Evolutionary conservation across 2,329 filamentous ascomycete species (phyloP), one percentile per base, ranked within the genome.

Genomic region (Penicillium sp.): DNA sequence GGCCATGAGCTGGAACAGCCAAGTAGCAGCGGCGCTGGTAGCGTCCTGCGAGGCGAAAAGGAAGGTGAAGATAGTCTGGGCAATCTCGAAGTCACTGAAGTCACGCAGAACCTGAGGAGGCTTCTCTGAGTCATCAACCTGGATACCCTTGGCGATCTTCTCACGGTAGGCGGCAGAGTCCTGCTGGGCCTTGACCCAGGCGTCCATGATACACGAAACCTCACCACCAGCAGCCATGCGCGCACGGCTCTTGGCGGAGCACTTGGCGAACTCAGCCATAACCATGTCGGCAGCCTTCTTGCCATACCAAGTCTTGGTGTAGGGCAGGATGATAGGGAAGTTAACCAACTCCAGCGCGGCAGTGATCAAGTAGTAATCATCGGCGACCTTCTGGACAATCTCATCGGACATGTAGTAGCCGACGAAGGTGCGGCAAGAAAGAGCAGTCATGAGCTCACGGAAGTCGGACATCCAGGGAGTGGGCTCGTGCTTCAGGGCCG

Each of bases 41-140:
- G 95, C 95, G 75, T 99, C 95, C 78, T 98, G 95, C 3, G 93
- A 97, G 59, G 95, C 93, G 77, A 98, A 98, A 60, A 98, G 83
- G 82, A 98, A 96, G 49, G 93, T 96, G 79, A 97, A 96, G 70
- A 98, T 75, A 24, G 93, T 97, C 81, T 95, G 90, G 55, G 91
- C 84, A 70, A 98, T 96, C 77, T 98, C 93, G 69, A 88, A 90
- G 73, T 98, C 90, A 76, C 84, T 87, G 77, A 97, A 98, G 66
- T 90, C 87, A 71, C 93, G 90, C 54, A 98, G 84, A 27, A 96
- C 74, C 66, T 90, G 90, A 21, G 86, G 78, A 52, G 93, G 93
- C 84, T 97, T 97, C 76, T 90, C 87, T 7, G 89, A 77, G 16
- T 83, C 79, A 58, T 91, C 86, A 47, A 86, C 85, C 26, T 81